Conservation (phyloP, 108 stramenopile species). For the Skeletonema grethae region DNA sequence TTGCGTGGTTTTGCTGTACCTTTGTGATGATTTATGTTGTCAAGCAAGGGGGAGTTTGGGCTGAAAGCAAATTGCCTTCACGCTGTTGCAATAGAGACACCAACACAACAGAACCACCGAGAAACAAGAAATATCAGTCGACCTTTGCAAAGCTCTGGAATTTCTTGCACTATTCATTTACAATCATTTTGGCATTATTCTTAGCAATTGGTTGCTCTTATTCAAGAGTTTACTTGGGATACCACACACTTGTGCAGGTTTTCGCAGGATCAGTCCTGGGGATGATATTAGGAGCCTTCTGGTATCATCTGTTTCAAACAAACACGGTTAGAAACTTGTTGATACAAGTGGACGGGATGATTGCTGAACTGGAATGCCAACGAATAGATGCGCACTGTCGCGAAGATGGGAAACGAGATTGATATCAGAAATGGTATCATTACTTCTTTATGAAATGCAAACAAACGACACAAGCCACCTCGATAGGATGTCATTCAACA, state of each 20-base stretch:
- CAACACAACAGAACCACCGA: neutral
- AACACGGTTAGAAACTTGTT: neutral
- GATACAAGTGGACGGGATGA: neutral
- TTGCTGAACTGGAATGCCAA: conserved; percentile 22
- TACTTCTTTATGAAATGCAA: conserved; percentile 14
- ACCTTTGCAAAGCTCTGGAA: conserved; percentile 6
- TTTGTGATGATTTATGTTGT: conserved; percentile 34
- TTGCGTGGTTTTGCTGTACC: conserved; percentile 42
- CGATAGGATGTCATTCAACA: conserved; percentile 39
- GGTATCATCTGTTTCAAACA: conserved; percentile 38
- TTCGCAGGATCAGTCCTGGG: conserved; percentile 40
- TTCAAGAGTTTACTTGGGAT: conserved; percentile 46
- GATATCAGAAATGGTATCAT: neutral
- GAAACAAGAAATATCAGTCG: neutral
- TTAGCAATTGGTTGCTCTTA: conserved; percentile 39
- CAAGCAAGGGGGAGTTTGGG: conserved; percentile 18
- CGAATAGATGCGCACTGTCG: neutral
- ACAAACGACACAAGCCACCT: conserved; percentile 49
- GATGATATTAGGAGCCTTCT: conserved; percentile 11
- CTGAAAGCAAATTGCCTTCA: neutral
- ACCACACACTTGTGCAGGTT: conserved; percentile 45
- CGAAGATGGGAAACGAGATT: neutral
- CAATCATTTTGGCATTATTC: conserved; percentile 7
- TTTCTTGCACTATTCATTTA: conserved; percentile 14
- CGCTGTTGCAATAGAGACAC: neutral